Evolutionary conservation across 2,329 filamentous ascomycete genomes (phyloP).

Genomic region (Dothideomycetes sp.): DNA sequence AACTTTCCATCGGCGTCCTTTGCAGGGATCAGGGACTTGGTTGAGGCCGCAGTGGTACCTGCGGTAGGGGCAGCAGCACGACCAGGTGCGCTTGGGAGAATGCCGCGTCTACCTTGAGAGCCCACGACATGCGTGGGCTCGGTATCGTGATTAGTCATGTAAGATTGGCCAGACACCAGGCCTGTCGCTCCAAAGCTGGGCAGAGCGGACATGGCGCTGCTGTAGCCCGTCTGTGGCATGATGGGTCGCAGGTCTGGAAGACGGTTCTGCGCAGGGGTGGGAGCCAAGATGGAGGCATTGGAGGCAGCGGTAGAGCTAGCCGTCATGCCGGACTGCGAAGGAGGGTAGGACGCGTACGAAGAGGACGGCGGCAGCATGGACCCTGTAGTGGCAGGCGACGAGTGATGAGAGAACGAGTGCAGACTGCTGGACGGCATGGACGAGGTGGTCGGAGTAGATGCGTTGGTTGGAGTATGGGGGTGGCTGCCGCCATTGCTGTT

Average conservation of each 20-base stretch:
- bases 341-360: conserved; percentile 15
- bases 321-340: conserved; percentile 17
- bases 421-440: conserved; percentile 17
- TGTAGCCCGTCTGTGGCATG: conserved; percentile 29
- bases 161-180: conserved; percentile 21
- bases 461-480: conserved; percentile 21
- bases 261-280: conserved; percentile 12
- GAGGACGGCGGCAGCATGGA: conserved; percentile 23
- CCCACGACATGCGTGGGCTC: conserved; percentile 86
- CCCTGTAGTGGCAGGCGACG: conserved; percentile 16
- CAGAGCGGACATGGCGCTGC: conserved; percentile 19
- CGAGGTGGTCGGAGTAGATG: conserved; percentile 21
- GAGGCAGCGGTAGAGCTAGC: conserved; percentile 20
- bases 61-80: conserved; percentile 65
- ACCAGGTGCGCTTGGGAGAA: conserved; percentile 81
- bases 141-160: conserved; percentile 29
- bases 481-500: conserved; percentile 18
- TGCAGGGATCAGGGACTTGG: conserved; percentile 77
- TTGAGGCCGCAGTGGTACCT: conserved; percentile 45
- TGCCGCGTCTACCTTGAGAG: conserved; percentile 83
- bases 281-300: conserved; percentile 12
- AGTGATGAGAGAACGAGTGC: conserved; percentile 20
- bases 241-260: conserved; percentile 28
- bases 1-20: conserved; percentile 98
- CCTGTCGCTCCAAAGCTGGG: conserved; percentile 23